Evolutionary conservation across 2,329 filamentous ascomycete genomes (phyloP), one percentile per base, ranked within the genome.

Genomic region (Alternaria sp.): DNA sequence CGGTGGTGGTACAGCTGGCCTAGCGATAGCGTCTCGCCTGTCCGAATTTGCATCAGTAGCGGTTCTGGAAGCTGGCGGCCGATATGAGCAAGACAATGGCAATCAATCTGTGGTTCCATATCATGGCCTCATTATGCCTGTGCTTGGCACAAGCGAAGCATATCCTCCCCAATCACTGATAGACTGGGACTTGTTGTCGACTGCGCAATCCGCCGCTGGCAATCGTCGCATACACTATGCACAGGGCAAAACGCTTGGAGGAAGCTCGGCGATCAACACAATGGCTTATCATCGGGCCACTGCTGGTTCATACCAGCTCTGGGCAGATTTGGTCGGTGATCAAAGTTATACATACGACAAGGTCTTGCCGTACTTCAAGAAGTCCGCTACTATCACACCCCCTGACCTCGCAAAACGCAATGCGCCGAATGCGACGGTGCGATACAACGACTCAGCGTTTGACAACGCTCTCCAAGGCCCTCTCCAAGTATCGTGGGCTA

Each of bases 271-370:
- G 1, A 57, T 68, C 3, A 75, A 75, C 38, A 64, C 62, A 18
- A 67, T 75, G 65, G 55, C 64, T 2, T 74, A 74, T 16, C 72
- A 76, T 44, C 66, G 72, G 6, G 66, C 57, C 3, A 71, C 67
- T 3, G 41, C 26, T 22, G 67, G 66, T 20, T 60, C 71, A 1
- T 72, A 72, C 20, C 55, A 73, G 44, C 59, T 59, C 8, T 79
- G 75, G 77, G 76, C 74, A 0, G 64, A 77, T 32, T 8, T 61
- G 0, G 72, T 78, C 1, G 74, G 66, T 5, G 77, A 79, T 49
- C 54, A 71, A 16, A 71, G 63, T 44, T 79, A 71, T 53, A 68
- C 59, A 0, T 77, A 68, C 43, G 62, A 72, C 11, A 68, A 64
- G 7, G 9, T 78, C 3, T 55, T 71, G 1, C 70, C 68, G 1